Base-by-base conservation (phyloP, 1,139 yeast genomes). In the Ogataea hybrid region DNA sequence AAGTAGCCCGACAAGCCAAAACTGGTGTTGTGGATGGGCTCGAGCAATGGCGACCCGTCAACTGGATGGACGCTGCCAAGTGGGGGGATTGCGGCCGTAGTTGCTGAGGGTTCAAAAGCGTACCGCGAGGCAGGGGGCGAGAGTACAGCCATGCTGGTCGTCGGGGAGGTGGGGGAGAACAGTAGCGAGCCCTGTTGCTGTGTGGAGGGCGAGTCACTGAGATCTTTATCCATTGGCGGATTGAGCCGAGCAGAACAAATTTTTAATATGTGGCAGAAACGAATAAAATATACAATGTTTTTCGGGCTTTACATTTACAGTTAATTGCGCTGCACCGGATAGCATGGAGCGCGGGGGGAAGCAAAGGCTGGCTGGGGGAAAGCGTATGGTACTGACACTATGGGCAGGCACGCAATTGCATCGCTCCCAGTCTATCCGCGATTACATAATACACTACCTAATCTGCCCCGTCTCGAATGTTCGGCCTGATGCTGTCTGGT, bases 81-180 rank as follows among this genome's bases (percentile, higher is more conserved):
- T 21, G 59, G 56, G 16, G 54, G 61, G 31, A 54, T 52, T 12
- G 52, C 39, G 11, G 56, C 41, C 20, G 55, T 52, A 17, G 48
- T 38, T 17, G 48, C 34, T 14, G 50, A 37, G 1, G 61, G 58
- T 22, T 64, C 69, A 50, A 65, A 67, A 5, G 69, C 67, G 49
- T 65, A 65, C 21, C 70, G 46, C 10, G 70, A 65, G 1, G 65
- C 64, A 7, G 69, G 67, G 4, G 68, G 70, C 4, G 68, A 63
- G 33, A 63, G 42, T 12, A 63, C 51, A 11, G 67, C 65, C 59
- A 60, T 57, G 18, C 58, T 51, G 17, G 56, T 38, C 15, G 37
- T 42, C 6, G 55, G 48, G 3, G 51, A 49, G 12, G 57, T 39
- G 28, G 57, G 52, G 6, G 54, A 51, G 32, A 47, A 47, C 31